A percentile compares a stretch with the other conserved stretches of the same genome.
phyloP scores from a whole-genome alignment of 768 basidiomycete species.

The Podaxis sp. region DNA sequence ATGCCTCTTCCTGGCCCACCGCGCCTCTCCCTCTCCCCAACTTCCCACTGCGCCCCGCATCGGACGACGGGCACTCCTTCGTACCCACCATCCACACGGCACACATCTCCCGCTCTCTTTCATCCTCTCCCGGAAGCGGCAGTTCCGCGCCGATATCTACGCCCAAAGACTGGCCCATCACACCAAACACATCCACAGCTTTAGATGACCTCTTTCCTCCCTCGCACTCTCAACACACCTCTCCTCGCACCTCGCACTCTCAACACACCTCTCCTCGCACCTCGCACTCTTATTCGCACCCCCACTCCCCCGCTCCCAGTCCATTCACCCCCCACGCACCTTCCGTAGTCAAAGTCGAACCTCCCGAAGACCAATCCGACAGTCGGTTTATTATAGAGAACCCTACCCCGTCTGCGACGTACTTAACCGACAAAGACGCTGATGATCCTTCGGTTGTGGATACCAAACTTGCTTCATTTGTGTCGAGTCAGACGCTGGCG shows the following conservation, averaged over 20 bases:
- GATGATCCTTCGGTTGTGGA: neutral
- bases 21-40: neutral
- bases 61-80: neutral
- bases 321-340: constrained; percentile 8
- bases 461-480: constrained; percentile 21
- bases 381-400: constrained; percentile 48
- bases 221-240: neutral
- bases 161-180: constrained; percentile 3
- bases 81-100: neutral
- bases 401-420: constrained; percentile 21
- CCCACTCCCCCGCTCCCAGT: neutral
- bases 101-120: neutral
- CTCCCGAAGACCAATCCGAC: constrained; percentile 31
- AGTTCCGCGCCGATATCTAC: neutral
- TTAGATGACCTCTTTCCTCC: neutral
- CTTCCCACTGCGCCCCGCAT: constrained; percentile 1
- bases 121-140: constrained; percentile 1
- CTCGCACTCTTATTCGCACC: neutral
- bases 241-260: neutral
- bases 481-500: constrained; percentile 38
- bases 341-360: constrained; percentile 38
- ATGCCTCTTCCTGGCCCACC: neutral
- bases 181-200: neutral
- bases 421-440: neutral
- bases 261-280: neutral